A percentile compares a stretch with the other conserved stretches of the same genome.
These are phyloP conservation scores for Diplodia corticola DNA, from an alignment of 2,329 filamentous ascomycete species.

Conservation along the genomic window DNA sequence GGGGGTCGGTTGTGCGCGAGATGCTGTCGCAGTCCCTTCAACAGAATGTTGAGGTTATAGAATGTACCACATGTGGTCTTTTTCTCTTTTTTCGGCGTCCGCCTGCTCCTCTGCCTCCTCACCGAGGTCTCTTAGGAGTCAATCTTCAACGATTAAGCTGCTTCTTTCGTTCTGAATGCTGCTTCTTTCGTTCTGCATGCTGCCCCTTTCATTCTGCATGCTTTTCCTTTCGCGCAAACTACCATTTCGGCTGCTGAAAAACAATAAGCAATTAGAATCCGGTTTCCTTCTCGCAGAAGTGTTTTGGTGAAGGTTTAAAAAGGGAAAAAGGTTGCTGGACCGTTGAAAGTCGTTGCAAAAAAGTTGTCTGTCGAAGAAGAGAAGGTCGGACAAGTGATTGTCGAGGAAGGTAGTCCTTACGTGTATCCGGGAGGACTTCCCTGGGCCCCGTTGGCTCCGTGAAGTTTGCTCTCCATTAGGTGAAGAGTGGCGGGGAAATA, in stretches of 20 bases:
- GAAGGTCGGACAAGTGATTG: not conserved
- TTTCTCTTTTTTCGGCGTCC: conserved; percentile 4
- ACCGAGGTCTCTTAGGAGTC: conserved; percentile 16
- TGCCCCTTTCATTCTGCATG: not conserved
- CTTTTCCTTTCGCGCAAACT: conserved; percentile 12
- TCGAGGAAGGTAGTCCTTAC: conserved; percentile 13
- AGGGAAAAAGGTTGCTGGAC: conserved; percentile 7
- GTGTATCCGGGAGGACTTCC: conserved; percentile 21
- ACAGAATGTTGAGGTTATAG: not conserved
- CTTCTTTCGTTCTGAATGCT: too few species aligned
- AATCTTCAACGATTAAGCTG: conserved; percentile 12
- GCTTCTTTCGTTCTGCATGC: not conserved
- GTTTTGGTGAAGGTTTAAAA: conserved; percentile 13
- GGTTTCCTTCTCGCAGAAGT: not conserved
- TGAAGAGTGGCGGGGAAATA: conserved; percentile 56
- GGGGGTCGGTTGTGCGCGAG: not conserved
- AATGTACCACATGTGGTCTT: conserved; percentile 18
- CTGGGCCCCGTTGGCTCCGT: conserved; percentile 15
- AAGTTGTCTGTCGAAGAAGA: conserved; percentile 5
- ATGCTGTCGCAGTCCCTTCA: not conserved
- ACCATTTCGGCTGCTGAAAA: conserved; percentile 7
- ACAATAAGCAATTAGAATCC: conserved; percentile 17
- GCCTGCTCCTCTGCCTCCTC: not conserved
- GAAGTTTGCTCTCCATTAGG: conserved; percentile 41
- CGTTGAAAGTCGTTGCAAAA: conserved; percentile 14